Evolutionary conservation across 1,284 basidiomycete species (phyloP), one percentile per base, ranked within the genome.

Genomic region (Microbotryomycetes sp.): DNA sequence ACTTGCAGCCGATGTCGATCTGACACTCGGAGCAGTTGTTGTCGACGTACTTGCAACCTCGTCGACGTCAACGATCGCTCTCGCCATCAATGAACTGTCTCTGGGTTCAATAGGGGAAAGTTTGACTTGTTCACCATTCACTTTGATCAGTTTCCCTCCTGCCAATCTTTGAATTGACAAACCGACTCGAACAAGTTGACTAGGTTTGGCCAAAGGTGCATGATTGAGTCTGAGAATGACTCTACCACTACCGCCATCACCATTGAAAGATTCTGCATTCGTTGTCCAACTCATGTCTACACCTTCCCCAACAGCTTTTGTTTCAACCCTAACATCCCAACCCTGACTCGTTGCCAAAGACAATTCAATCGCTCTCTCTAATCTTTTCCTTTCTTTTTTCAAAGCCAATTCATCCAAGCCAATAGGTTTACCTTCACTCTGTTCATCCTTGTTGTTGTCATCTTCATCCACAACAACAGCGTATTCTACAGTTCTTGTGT

Each of bases 401-500:
- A 81, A 79, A 63, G 84, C 81, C 6, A 87, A 75, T 61, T 84
- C 85, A 48, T 84, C 82, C 63, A 83, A 70, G 12, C 80, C 81
- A 48, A 78, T 76, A 32, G 59, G 58, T 52, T 60, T 50, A 36
- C 51, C 14, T 62, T 59, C 50, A 66, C 25, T 67, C 70, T 2
- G 68, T 63, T n/a, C 76, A 22, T 86, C 84, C n/a, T n/a, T n/a
- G n/a, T n/a, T n/a, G n/a, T n/a, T n/a, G 30, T 85, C 83, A 31
- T 86, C 84, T 56, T 86, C 84, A 3, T 86, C 86, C 26, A 67
- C 63, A 30, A 93, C 82, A 60, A 98, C 84, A 2, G 88, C 80
- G 75, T 97, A 97, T 62, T 90, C 87, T n/a, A 92, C 77, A 0
- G 82, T 84, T 29, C 97, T 80, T 1, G 87, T 88, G 67, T 92